Percentiles rank a stretch among this genome's conserved stretches.
Conservation (phyloP, 164 flowering plant genomes). For the Nelumbo lutea region DNA sequence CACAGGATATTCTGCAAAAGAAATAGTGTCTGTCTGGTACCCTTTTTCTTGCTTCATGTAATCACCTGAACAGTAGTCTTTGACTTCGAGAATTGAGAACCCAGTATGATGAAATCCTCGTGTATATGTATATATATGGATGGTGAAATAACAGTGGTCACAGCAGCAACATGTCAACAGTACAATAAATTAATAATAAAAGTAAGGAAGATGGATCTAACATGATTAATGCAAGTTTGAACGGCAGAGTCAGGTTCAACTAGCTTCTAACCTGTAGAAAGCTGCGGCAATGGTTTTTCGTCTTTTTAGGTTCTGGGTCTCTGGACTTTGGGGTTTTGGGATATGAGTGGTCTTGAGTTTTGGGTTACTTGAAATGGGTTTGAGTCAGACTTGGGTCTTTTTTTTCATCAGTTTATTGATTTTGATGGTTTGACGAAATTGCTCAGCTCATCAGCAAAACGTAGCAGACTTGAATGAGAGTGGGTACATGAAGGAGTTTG, state of each 20-base stretch:
- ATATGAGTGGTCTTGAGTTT: constrained; percentile 2
- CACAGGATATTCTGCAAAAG: constrained; percentile 11
- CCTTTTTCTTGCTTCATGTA: background rate
- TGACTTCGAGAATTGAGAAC: background rate
- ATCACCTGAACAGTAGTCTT: constrained; percentile 5
- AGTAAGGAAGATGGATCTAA: background rate
- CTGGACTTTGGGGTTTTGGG: background rate
- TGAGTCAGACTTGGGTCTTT: background rate
- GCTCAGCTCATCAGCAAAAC: constrained; percentile 31
- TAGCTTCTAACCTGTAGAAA: constrained; percentile 11
- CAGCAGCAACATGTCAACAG: no score
- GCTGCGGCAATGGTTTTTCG: constrained; percentile 6
- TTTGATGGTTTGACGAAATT: background rate
- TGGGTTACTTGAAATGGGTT: background rate
- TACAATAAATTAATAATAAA: background rate
- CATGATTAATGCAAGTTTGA: background rate
- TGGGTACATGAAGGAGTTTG: constrained; percentile 65
- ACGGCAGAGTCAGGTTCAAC: background rate
- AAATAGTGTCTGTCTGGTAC: background rate
- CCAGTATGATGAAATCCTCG: background rate
- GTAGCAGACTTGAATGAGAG: constrained; percentile 54
- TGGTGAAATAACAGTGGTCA: background rate
- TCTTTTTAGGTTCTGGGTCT: constrained; percentile 3
- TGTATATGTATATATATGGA: background rate
- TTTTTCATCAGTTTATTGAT: background rate